Percentiles rank a stretch among this genome's conserved stretches.
These are phyloP conservation scores for Bipolaris cookei DNA, from an alignment of 2,329 filamentous ascomycete genomes.

Conservation along the genomic window DNA sequence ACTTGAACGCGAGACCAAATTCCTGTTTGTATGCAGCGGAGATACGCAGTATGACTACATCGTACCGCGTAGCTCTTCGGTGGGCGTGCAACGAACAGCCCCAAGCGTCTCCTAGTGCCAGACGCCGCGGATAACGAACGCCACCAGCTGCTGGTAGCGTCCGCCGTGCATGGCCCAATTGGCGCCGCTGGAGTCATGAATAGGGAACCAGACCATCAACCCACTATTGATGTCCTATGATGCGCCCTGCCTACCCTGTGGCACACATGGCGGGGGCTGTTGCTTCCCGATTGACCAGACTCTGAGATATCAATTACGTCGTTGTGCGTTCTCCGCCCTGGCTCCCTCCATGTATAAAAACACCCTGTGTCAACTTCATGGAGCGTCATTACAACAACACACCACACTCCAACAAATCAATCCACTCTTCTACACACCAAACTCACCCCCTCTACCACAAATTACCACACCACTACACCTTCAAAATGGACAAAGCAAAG, in stretches of 20 bases:
- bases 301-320: conserved; percentile 33
- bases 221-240: conserved; percentile 5
- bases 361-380: conserved; percentile 12
- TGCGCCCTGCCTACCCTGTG: not conserved
- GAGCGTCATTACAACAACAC: conserved; percentile 23
- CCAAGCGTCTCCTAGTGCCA: conserved; percentile 15
- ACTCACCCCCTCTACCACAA: conserved; percentile 2
- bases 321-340: conserved; percentile 20
- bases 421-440: conserved; percentile 6
- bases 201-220: conserved; percentile 10
- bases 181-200: conserved; percentile 7
- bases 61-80: conserved; percentile 10
- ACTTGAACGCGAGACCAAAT: conserved; percentile 1
- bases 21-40: conserved; percentile 8
- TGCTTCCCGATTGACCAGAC: conserved; percentile 1
- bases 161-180: conserved; percentile 8
- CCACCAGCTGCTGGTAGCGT: conserved; percentile 13
- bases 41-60: conserved; percentile 14
- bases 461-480: conserved; percentile 5
- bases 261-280: not conserved
- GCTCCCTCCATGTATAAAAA: conserved; percentile 28
- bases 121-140: conserved; percentile 25
- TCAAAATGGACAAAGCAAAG: conserved; percentile 67
- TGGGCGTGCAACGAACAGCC: conserved; percentile 11
- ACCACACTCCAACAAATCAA: conserved; percentile 4